Evolutionary conservation across 164 flowering plant genomes (phyloP).

Genomic region (Vitis rupestris): DNA sequence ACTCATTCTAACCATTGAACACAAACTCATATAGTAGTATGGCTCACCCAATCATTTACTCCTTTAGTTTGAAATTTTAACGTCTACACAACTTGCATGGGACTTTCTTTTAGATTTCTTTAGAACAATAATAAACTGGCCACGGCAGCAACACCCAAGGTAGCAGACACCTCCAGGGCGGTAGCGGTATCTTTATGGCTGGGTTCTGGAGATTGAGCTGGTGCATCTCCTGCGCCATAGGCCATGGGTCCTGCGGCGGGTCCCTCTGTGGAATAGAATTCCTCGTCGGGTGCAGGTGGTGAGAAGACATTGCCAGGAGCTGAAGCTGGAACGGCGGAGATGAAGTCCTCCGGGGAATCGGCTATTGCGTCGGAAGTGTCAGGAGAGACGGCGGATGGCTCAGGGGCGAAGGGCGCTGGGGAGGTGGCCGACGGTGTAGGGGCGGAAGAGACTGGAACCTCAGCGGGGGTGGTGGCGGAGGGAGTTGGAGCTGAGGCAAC

Average conservation of each 20-base stretch:
- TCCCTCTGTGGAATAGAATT: constrained; percentile 2
- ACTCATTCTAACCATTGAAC: no score
- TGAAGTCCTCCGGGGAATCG: neutral
- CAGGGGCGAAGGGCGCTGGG: neutral
- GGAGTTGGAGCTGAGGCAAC: constrained; percentile 12
- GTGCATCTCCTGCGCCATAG: no score
- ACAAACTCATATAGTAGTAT: no score
- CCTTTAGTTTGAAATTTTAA: no score
- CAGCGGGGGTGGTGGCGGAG: constrained; percentile 4
- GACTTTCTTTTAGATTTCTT: neutral
- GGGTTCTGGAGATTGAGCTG: neutral
- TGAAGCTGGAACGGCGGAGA: constrained; percentile 9
- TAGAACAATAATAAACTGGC: constrained; percentile 15
- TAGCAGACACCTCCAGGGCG: constrained; percentile 15
- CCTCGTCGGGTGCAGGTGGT: constrained; percentile 10
- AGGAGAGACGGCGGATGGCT: neutral
- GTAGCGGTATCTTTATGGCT: constrained; percentile 4
- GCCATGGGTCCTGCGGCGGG: neutral
- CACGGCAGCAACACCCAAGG: constrained; percentile 10
- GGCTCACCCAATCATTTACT: no score
- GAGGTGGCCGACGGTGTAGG: neutral
- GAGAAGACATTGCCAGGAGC: constrained; percentile 5
- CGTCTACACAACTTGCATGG: no score
- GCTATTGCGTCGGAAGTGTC: neutral
- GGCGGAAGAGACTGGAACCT: neutral